Conservation (phyloP, 2,329 filamentous ascomycete genomes). For the Rosellinia necatrix region DNA sequence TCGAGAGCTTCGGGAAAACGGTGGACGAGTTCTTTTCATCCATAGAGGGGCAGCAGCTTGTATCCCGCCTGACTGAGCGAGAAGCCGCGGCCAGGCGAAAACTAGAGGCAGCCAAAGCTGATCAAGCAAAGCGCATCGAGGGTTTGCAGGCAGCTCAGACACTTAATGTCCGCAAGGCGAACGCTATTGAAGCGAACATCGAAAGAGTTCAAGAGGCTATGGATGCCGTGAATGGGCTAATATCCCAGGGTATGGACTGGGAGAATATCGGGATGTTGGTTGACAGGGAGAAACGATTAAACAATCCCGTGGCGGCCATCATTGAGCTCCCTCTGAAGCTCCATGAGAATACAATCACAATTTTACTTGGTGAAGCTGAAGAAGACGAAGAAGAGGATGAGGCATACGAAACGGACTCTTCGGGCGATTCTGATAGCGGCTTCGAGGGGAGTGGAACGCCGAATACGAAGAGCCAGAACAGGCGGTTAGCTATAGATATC, state of each 20-base stretch:
- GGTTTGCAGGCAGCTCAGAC: conserved; percentile 81
- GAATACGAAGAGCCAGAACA: conserved; percentile 53
- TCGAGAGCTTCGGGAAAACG: conserved; percentile 86
- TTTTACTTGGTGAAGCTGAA: conserved; percentile 74
- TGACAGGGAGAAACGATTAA: conserved; percentile 78
- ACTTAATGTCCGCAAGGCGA: conserved; percentile 84
- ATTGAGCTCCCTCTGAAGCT: conserved; percentile 89
- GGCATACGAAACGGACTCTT: conserved; percentile 69
- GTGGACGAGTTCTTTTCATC: conserved; percentile 98
- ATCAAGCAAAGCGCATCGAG: conserved; percentile 84
- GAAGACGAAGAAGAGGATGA: conserved; percentile 64
- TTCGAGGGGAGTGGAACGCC: conserved; percentile 40
- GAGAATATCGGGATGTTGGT: conserved; percentile 86
- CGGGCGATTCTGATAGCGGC: conserved; percentile 61
- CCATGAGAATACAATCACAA: conserved; percentile 84
- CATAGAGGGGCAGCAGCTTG: conserved; percentile 88
- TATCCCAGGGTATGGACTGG: conserved; percentile 97
- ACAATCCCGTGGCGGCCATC: conserved; percentile 83
- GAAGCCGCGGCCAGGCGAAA: conserved; percentile 83
- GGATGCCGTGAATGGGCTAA: conserved; percentile 88
- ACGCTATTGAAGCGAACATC: conserved; percentile 86
- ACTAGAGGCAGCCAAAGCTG: conserved; percentile 79
- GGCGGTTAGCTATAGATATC: conserved; percentile 75
- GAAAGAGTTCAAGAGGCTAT: conserved; percentile 92
- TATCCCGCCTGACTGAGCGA: conserved; percentile 79